These are phyloP conservation scores for Xylariales sp. DNA, from an alignment of 2,329 filamentous ascomycete species.

Conservation along the genomic window DNA sequence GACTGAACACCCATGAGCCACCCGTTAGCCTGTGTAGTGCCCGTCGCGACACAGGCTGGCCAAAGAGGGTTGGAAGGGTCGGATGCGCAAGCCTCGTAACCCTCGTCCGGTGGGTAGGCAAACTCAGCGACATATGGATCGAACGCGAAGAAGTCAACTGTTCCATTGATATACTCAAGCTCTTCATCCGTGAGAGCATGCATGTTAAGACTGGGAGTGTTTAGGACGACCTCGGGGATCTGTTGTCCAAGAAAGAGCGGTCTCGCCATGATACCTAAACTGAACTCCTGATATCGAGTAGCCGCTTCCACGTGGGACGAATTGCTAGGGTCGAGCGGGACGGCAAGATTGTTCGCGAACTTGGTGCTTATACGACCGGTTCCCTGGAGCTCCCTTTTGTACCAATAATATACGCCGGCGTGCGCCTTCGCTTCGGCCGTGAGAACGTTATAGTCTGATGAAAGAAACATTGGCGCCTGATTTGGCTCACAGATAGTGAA, in stretches of 20 bases:
- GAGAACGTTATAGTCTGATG: constrained; percentile 33
- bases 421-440: constrained; percentile 32
- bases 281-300: constrained; percentile 41
- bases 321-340: constrained; percentile 37
- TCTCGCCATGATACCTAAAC: constrained; percentile 46
- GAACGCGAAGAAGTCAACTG: constrained; percentile 51
- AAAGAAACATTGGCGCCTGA: constrained; percentile 16
- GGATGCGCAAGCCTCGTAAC: constrained; percentile 41
- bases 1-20: constrained; percentile 57
- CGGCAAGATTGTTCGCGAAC: constrained; percentile 45
- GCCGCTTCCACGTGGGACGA: constrained; percentile 39
- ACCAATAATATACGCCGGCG: constrained; percentile 46
- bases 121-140: constrained; percentile 55
- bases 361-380: constrained; percentile 46
- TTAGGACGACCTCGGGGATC: constrained; percentile 43
- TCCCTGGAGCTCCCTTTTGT: constrained; percentile 48
- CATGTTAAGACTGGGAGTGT: constrained; percentile 39
- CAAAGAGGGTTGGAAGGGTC: constrained; percentile 40
- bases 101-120: constrained; percentile 41
- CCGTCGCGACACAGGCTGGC: constrained; percentile 49
- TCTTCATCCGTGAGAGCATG: constrained; percentile 40
- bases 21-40: constrained; percentile 40
- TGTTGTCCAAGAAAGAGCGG: constrained; percentile 47
- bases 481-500: constrained; percentile 51
- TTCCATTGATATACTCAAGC: constrained; percentile 43